Evolutionary conservation across 306 rosid genomes (phyloP), one percentile per base, ranked within the genome.

Genomic region (Sesbania bispinosa): DNA sequence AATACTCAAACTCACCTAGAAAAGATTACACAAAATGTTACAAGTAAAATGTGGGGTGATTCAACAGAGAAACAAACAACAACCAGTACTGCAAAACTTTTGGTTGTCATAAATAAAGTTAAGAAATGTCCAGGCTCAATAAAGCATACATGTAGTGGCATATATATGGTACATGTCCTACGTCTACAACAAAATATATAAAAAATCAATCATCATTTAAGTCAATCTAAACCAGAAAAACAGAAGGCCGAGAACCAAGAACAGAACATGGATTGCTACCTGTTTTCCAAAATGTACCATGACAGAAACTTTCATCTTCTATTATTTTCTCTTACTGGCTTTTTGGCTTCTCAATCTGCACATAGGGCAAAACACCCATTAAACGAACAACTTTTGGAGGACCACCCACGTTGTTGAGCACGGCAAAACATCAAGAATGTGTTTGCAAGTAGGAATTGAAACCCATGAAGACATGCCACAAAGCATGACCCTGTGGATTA

Each of bases 381-480:
- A 87, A 13, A 76, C 32, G 74, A 50, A 75, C 85, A 38, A 92
- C 43, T 78, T 81, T 83, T 0, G 97, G 96, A 38, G 85, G 85
- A 72, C 92, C 90, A 89, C 1, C 80, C 90, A 53, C 87, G 85
- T 73, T 92, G 97, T 55, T 92, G 82, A 74, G 97, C 96, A 42
- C 96, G 92, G 70, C 97, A 92, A 74, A 87, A 92, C 97, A 92
- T 92, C 81, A 92, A 64, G 88, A 92, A 89, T 11, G 96, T 86
- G 87, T 92, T 87, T 30, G 96, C 97, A 41, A 82, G 81, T 89
- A 87, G 62, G 88, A 73, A 46, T 78, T 89, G 64, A 89, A 72
- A 47, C 93, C 96, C 93, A 89, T 85, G 82, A 89, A 87, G 73
- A 86, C 33, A 74, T 92, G 97, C 93, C 97, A 92, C 67, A 84